These are phyloP conservation scores for Torulaspora delbrueckii DNA, from an alignment of 805 yeast species.

Conservation along the genomic window DNA sequence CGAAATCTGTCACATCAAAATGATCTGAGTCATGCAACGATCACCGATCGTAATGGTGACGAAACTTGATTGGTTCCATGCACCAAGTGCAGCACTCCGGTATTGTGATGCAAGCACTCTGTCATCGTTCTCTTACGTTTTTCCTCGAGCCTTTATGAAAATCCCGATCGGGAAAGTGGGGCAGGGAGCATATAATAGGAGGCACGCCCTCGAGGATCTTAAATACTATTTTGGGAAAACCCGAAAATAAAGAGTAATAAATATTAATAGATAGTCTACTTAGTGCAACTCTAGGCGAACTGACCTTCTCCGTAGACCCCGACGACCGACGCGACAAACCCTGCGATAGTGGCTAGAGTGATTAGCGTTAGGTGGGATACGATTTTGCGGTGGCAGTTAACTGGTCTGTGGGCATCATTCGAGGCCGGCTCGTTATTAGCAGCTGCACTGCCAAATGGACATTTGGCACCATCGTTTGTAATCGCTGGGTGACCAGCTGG, in stretches of 20 bases:
- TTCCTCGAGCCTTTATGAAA: neutral
- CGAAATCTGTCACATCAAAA: neutral
- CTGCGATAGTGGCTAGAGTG: conserved; percentile 19
- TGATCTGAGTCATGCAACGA: neutral
- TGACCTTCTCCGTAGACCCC: conserved; percentile 34
- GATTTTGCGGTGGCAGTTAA: conserved; percentile 11
- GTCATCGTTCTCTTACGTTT: neutral
- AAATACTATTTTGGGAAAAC: neutral
- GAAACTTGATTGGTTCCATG: neutral
- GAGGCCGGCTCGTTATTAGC: conserved; percentile 11
- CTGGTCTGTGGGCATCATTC: conserved; percentile 9
- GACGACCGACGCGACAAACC: conserved; percentile 29
- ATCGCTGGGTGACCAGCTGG: conserved; percentile 16
- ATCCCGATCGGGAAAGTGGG: neutral
- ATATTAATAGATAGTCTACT: neutral
- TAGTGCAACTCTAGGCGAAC: neutral
- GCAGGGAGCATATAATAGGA: neutral
- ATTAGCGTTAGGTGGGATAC: conserved; percentile 18
- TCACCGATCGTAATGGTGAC: neutral
- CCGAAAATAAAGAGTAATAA: neutral
- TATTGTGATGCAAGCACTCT: neutral
- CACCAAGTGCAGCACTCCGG: neutral
- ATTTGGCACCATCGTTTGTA: conserved; percentile 11
- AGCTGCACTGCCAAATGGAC: conserved; percentile 18
- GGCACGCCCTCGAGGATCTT: neutral